Base-by-base conservation (phyloP, 345 rosid genomes). In the Salix arbutifolia region DNA sequence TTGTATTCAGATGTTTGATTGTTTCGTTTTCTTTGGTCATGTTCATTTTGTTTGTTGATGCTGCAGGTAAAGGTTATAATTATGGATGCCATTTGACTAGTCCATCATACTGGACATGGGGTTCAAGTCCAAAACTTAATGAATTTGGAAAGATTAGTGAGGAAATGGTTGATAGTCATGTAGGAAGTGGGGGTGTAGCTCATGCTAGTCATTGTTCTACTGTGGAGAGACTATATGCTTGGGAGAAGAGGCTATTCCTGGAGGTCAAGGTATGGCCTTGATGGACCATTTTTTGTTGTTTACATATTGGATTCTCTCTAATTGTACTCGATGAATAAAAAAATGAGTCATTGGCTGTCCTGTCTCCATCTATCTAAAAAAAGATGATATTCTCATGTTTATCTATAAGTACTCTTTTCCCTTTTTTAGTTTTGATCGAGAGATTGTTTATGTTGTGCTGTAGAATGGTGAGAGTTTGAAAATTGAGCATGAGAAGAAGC, bases 221-320 rank as follows among this genome's bases (percentile, higher is more conserved):
- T 8, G 88, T 92, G 17, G 99, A 93, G 77, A 90, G 94, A 71
- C 80, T 95, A 10, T 93, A 88, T 80, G 97, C 98, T 65, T 95
- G 99, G 99, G 99, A 93, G 89, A 93, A 93, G 90, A 95, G 93
- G 76, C 89, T 95, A 21, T 93, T 79, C 85, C 88, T 85, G 77
- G 99, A 95, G 71, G 99, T 93, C 76, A 93, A 95, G 99, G 99
- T 95, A 64, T 80, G 33, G 11, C 60, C 38, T 26, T 9, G 9
- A 21, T 9, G 12, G n/a, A 40, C 64, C 8, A 10, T 21, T n/a
- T 44, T 23, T 26, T 23, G 50, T 5, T 69, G 48, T 3, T 42
- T 42, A 1, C 60, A 46, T 35, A 40, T 30, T 50, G n/a, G 38
- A 52, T 50, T 30, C 10, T n/a, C 8, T 10, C 71, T 21, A 2